Evolutionary conservation across 139 green algal genomes (phyloP).

Genomic region (Desmodesmus armatus): DNA sequence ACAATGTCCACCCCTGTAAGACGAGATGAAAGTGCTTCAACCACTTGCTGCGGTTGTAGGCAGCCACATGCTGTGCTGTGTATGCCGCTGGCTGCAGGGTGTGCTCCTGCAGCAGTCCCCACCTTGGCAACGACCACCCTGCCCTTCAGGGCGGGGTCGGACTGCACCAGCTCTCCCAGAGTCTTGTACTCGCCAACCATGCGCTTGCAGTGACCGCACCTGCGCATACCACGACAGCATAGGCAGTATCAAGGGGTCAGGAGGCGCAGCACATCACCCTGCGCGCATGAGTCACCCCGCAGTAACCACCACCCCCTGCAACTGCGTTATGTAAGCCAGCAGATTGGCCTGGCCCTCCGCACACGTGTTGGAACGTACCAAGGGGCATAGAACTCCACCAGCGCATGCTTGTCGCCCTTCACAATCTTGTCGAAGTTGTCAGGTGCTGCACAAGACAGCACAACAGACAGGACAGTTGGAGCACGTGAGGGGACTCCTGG

Average conservation of each 20-base stretch:
- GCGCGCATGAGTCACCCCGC: no score
- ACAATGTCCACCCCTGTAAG: neutral
- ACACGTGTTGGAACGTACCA: constrained; percentile 49
- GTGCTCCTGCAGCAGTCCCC: no score
- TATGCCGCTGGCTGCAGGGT: no score
- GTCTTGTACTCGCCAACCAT: constrained; percentile 72
- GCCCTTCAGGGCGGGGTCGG: constrained; percentile 74
- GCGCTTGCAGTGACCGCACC: constrained; percentile 81
- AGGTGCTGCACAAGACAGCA: constrained; percentile 58
- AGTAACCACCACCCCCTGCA: no score
- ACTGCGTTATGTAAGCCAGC: no score
- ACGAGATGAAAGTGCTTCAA: neutral
- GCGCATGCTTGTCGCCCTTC: constrained; percentile 70
- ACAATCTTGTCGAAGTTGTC: constrained; percentile 76
- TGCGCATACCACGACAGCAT: no score
- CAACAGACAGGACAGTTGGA: neutral
- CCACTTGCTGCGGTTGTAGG: neutral
- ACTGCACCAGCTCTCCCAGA: constrained; percentile 71
- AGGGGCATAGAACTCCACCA: constrained; percentile 87
- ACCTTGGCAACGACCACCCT: constrained; percentile 87
- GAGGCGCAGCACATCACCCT: no score
- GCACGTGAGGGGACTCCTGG: neutral
- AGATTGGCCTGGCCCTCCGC: neutral
- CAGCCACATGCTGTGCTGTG: neutral
- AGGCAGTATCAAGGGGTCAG: no score